These are phyloP conservation scores for Rhynchospora breviuscula DNA, from an alignment of 176 grass and related monocot species.

Conservation along the genomic window DNA sequence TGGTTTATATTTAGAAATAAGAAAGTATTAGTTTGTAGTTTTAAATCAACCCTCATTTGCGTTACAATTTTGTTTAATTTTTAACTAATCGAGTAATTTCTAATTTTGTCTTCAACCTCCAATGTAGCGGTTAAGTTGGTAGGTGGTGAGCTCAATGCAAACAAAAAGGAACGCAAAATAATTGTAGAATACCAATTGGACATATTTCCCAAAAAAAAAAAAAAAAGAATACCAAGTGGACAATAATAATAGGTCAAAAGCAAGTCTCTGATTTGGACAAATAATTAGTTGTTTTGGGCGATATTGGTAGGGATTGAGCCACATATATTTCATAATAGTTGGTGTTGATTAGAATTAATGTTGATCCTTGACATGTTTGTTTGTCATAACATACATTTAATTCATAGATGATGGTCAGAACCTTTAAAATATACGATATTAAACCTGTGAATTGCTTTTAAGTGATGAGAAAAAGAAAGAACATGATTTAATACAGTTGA, in stretches of 20 bases:
- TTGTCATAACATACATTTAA: background rate
- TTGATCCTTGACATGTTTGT: background rate
- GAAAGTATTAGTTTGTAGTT: background rate
- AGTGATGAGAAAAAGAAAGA: too few relatives aligned
- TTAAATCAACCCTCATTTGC: background rate
- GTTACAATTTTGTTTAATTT: background rate
- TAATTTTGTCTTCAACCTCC: background rate
- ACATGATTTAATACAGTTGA: too few relatives aligned
- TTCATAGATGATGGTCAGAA: background rate
- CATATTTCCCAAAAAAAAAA: too few relatives aligned
- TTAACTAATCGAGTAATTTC: background rate
- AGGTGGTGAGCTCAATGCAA: background rate
- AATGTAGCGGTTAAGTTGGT: background rate
- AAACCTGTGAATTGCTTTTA: too few relatives aligned
- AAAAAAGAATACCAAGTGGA: too few relatives aligned
- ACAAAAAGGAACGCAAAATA: too few relatives aligned
- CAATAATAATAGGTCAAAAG: background rate
- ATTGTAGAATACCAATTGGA: too few relatives aligned
- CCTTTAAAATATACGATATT: too few relatives aligned
- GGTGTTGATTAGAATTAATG: background rate
- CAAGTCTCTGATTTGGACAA: background rate
- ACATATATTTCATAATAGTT: background rate
- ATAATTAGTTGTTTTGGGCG: background rate
- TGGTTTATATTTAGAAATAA: background rate
- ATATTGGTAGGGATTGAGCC: background rate